phyloP scores from a whole-genome alignment of 1,284 basidiomycete species.

The Pulchroboletus neoregius region DNA sequence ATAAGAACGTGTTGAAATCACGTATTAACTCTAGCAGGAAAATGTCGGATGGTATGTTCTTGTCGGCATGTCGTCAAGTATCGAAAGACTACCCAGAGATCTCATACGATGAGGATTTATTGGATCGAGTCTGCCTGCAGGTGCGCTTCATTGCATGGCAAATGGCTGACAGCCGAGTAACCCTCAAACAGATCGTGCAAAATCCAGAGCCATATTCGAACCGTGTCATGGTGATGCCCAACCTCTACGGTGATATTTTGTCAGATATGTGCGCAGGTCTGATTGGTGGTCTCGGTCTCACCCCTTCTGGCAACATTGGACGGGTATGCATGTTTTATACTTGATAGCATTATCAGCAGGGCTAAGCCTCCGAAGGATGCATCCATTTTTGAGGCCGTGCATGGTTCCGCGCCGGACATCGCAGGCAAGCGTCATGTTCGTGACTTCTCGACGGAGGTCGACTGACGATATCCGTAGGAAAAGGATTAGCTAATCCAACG shows the following conservation, averaged over 20 bases:
- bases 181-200: constrained; percentile 68
- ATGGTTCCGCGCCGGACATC: constrained; percentile 92
- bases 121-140: constrained; percentile 95
- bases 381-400: constrained; percentile 99
- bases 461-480: constrained; percentile 53
- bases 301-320: constrained; percentile 98
- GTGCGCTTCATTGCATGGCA: constrained; percentile 37
- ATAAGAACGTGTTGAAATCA: constrained; percentile 2
- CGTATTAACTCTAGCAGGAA: constrained; percentile 56
- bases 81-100: constrained; percentile 96
- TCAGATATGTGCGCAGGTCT: constrained; percentile 99
- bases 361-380: constrained; percentile 65
- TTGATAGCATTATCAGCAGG: neutral
- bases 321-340: constrained; percentile 49
- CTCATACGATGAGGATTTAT: constrained; percentile 93
- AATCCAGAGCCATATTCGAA: constrained; percentile 94
- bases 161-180: constrained; percentile 4
- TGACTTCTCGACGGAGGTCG: neutral
- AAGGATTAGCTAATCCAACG: constrained; percentile 97
- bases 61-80: constrained; percentile 95
- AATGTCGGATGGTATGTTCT: constrained; percentile 99
- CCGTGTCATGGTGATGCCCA: constrained; percentile 99
- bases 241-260: constrained; percentile 96
- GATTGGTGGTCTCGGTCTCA: constrained; percentile 96
- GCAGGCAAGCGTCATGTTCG: constrained; percentile 48